Percentiles rank a stretch among this genome's conserved stretches.
phyloP scores from a whole-genome alignment of 73 alveolate species.

The Durusdinium trenchii region DNA sequence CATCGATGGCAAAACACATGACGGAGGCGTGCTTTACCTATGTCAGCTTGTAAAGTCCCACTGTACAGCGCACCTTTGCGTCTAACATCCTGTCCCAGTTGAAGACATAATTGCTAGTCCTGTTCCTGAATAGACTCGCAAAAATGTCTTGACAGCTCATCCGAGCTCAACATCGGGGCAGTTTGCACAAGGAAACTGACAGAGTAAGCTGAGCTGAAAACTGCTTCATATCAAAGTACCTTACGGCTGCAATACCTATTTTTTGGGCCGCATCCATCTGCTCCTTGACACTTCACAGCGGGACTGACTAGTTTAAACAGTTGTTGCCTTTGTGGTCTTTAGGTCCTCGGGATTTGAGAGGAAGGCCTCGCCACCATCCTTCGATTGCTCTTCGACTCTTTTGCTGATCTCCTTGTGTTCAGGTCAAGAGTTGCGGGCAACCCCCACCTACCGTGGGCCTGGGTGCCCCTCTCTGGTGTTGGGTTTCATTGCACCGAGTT shows the following conservation, averaged over 20 bases:
- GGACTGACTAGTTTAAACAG: neutral
- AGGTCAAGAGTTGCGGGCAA: neutral
- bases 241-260: conserved; percentile 98
- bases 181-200: neutral
- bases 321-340: neutral
- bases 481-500: conserved; percentile 95
- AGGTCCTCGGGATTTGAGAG: conserved; percentile 24
- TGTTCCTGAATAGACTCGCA: conserved; percentile 95
- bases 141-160: neutral
- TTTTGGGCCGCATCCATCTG: conserved; percentile 89
- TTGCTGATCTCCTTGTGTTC: conserved; percentile 22
- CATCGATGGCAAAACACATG: neutral
- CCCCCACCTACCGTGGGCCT: neutral
- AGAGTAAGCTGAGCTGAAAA: neutral
- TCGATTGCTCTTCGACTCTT: conserved; percentile 63
- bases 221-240: conserved; percentile 99
- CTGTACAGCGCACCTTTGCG: conserved; percentile 96
- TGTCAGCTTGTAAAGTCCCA: neutral
- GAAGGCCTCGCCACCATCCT: conserved; percentile 81
- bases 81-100: conserved; percentile 99
- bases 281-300: conserved; percentile 9
- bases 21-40: neutral
- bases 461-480: neutral
- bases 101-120: conserved; percentile 98
- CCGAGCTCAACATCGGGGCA: neutral